A percentile compares a stretch with the other conserved stretches of the same genome.
phyloP scores from a whole-genome alignment of 2,329 filamentous ascomycete species.

The Trichoderma brevicompactum region DNA sequence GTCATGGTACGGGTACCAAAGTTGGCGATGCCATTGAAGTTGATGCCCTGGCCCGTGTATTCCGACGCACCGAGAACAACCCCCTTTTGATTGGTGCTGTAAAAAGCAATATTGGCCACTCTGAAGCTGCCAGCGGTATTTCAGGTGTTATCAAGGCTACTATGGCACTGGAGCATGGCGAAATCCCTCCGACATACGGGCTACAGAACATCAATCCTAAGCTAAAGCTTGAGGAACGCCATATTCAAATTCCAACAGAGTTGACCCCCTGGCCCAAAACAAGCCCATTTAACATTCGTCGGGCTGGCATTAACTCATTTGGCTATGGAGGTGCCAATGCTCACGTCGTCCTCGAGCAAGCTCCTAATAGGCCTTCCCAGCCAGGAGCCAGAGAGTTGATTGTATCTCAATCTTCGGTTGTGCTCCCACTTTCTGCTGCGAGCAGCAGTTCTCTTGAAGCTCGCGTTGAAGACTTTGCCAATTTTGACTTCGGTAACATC shows the following conservation, averaged over 20 bases:
- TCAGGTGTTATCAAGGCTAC: constrained; percentile 35
- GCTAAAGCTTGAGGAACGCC: constrained; percentile 1
- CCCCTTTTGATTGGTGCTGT: constrained; percentile 21
- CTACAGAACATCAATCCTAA: constrained; percentile 15
- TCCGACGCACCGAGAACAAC: no score
- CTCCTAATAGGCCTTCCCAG: constrained; percentile 38
- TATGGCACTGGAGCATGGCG: constrained; percentile 33
- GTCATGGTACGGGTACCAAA: no score
- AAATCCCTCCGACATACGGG: constrained; percentile 1
- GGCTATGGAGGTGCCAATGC: constrained; percentile 54
- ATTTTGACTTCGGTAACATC: no score
- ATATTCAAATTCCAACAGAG: not conserved
- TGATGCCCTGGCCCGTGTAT: no score
- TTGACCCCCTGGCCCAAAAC: not conserved
- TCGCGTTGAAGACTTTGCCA: no score
- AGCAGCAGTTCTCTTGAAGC: no score
- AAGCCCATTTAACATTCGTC: constrained; percentile 39
- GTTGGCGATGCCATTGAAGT: no score
- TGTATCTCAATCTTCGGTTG: no score
- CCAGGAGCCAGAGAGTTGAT: not conserved
- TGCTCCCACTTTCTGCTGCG: not conserved
- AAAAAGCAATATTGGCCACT: constrained; percentile 38
- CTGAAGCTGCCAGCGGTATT: constrained; percentile 34
- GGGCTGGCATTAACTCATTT: constrained; percentile 52
- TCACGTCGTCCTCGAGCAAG: constrained; percentile 42